Evolutionary conservation across 2,329 filamentous ascomycete genomes (phyloP), one percentile per base, ranked within the genome.

Genomic region (Neopestalotiopsis clavispora): DNA sequence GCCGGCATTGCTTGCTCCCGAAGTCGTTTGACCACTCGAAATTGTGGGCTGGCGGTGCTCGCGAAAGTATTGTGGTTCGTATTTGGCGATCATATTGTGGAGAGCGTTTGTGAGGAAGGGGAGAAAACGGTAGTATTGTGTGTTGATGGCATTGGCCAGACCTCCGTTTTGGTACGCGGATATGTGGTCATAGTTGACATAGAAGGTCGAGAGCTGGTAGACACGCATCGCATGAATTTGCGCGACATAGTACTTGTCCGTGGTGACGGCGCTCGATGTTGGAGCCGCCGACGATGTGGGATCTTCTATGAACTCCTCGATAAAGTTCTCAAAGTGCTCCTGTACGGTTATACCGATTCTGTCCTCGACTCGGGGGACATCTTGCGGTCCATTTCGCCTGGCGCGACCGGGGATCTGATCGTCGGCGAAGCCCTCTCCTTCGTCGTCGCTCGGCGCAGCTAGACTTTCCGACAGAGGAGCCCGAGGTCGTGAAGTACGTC

Each of bases 51-150:
- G 94, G 66, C 94, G 90, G 84, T 98, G 95, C 77, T 97, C 92
- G 74, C 93, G 89, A 83, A 97, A 98, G 83, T 98, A 99, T 78
- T 92, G 88, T 4, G 96, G 94, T 80, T 98, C 95, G 82, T 98
- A 92, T 82, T 97, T 97, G 73, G 94, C 92, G 75, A 99, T 97
- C 81, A 97, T 90, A 76, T 94, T 97, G 83, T 99, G 94, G 58
- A 99, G 85, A 32, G 92, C 95, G 72, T 92, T 90, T 28, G 93
- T 94, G 76, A 99, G 89, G 79, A 96, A 99, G 2, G 96, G 96
- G 30, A 97, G 87, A 79, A 97, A 97, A 73, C 96, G 93, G 81
- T 98, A 98, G 84, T 98, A 98, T 77, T 97, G 92, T 75, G 90
- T 91, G 73, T 94, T 92, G 71, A 98, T 92, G 65, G 94, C 95